A percentile compares a stretch with the other conserved stretches of the same genome.
phyloP scores from a whole-genome alignment of 345 rosid species.

The Mallotus nudiflorus region DNA sequence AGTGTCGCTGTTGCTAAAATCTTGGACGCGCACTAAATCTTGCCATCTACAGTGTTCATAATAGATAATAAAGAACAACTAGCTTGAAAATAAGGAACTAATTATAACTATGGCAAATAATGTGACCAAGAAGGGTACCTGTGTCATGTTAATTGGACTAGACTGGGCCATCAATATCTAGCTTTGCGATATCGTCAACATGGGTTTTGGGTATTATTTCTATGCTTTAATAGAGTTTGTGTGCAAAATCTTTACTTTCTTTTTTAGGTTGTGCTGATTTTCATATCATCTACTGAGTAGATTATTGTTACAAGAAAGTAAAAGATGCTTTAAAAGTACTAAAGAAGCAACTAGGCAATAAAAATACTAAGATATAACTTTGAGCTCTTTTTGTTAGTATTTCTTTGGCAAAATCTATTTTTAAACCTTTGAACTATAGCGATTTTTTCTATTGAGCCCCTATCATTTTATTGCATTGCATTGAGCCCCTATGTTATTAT shows the following conservation, averaged over 20 bases:
- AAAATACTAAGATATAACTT: slow-evolving; percentile 83
- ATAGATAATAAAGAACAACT: not conserved
- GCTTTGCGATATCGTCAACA: slow-evolving; percentile 84
- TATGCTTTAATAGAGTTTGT: not conserved
- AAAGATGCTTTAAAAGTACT: slow-evolving; percentile 90
- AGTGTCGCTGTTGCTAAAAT: too few species aligned
- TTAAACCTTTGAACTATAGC: too few species aligned
- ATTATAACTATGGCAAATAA: slow-evolving; percentile 55
- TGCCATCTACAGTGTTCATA: too few species aligned
- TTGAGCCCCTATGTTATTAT: too few species aligned
- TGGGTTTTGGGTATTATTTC: slow-evolving; percentile 71
- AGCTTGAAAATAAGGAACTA: not conserved
- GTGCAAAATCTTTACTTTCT: not conserved
- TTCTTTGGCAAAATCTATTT: too few species aligned
- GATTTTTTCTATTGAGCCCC: too few species aligned
- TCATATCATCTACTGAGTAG: slow-evolving; percentile 1
- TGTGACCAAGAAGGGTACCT: slow-evolving; percentile 91
- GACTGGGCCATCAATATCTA: slow-evolving; percentile 97
- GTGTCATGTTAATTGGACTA: slow-evolving; percentile 83
- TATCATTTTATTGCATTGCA: too few species aligned
- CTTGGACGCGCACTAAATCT: too few species aligned
- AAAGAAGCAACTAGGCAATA: slow-evolving; percentile 87
- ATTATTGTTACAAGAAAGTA: slow-evolving; percentile 61
- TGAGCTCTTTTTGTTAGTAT: slow-evolving; percentile 81
- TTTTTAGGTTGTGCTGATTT: not conserved